Evolutionary conservation across 208 protist genomes (phyloP).

Genomic region (Porcisia deanei): DNA sequence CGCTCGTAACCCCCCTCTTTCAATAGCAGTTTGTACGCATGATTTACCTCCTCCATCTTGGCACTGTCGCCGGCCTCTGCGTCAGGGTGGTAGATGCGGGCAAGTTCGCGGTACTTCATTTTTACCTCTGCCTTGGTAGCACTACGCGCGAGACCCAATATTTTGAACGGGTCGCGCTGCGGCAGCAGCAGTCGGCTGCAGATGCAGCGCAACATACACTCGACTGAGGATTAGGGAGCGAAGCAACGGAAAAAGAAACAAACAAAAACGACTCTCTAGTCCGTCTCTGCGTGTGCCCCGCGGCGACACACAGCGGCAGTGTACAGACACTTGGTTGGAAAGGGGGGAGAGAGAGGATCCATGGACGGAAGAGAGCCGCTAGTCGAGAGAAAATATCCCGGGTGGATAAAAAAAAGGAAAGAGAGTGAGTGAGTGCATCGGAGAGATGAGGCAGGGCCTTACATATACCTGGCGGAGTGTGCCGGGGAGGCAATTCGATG

Average conservation of each 20-base stretch:
- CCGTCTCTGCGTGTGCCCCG: background rate
- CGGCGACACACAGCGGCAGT: background rate
- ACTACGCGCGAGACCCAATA: constrained; percentile 59
- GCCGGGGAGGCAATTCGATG: background rate
- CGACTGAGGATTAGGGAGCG: background rate
- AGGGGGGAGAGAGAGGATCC: background rate
- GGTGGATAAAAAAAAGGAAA: no score
- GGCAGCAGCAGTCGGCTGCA: constrained; percentile 4
- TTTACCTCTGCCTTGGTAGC: constrained; percentile 87
- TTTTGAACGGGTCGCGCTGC: constrained; percentile 67
- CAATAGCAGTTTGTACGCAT: constrained; percentile 83
- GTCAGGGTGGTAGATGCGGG: constrained; percentile 84
- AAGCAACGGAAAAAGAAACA: background rate
- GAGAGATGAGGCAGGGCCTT: no score
- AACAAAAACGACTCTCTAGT: background rate
- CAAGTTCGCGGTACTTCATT: constrained; percentile 81
- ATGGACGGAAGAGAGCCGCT: background rate
- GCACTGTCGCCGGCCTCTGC: constrained; percentile 53
- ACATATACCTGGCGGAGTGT: no score
- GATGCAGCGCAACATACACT: constrained; percentile 7
- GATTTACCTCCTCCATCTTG: constrained; percentile 85
- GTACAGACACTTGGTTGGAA: no score
- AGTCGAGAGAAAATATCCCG: no score
- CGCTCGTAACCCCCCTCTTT: constrained; percentile 84
- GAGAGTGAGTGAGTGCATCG: no score